Evolutionary conservation across 176 grass and related monocot genomes (phyloP).

Genomic region (Phoenix roebelenii): DNA sequence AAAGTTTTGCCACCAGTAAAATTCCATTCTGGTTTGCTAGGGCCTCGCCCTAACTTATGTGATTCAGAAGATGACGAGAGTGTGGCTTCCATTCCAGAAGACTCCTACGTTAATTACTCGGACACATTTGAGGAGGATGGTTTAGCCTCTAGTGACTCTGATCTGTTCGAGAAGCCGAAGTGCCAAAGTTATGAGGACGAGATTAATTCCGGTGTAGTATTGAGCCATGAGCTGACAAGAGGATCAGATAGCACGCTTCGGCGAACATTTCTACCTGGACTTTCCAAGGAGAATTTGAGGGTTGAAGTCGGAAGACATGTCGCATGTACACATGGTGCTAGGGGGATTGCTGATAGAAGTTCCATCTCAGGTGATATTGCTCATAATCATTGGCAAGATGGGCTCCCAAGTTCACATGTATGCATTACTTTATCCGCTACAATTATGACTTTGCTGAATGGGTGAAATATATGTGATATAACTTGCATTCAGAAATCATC

Average conservation of each 20-base stretch:
- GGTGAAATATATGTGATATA: no score
- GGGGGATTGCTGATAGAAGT: neutral
- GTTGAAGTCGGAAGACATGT: slow-evolving; percentile 37
- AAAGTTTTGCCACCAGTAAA: slow-evolving; percentile 50
- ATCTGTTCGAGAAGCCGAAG: slow-evolving; percentile 31
- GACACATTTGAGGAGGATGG: slow-evolving; percentile 58
- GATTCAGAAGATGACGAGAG: slow-evolving; percentile 59
- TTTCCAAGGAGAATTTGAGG: slow-evolving; percentile 75
- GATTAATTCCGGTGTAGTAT: slow-evolving; percentile 32
- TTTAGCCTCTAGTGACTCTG: slow-evolving; percentile 56
- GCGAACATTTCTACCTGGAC: slow-evolving; percentile 33
- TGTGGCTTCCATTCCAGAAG: slow-evolving; percentile 52
- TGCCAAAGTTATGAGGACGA: slow-evolving; percentile 36
- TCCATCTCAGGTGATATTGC: neutral
- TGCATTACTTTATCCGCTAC: no score
- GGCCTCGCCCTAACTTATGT: slow-evolving; percentile 27
- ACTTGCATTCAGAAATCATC: no score
- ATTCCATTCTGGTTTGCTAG: slow-evolving; percentile 38
- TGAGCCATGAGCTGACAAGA: slow-evolving; percentile 6
- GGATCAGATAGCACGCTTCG: slow-evolving; percentile 14
- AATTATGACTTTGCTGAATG: no score
- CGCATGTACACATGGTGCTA: neutral
- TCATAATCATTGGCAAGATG: neutral
- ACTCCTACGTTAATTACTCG: slow-evolving; percentile 37
- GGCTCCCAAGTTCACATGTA: neutral